These are phyloP conservation scores for Metschnikowia hibisci DNA, from an alignment of 805 yeast genomes.

Conservation along the genomic window DNA sequence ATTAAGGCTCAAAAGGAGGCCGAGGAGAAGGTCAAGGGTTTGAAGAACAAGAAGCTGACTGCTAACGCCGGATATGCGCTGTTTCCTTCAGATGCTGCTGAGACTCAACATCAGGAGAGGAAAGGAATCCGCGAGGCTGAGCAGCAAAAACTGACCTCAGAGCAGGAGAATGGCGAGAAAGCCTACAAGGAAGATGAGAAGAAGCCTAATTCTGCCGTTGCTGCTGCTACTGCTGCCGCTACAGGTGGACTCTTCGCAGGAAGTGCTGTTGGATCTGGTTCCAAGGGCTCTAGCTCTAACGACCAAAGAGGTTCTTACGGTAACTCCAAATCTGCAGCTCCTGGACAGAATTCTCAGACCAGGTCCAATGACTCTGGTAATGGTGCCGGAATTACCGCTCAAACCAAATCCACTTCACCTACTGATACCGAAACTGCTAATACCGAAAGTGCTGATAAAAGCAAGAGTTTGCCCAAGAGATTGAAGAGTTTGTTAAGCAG, in stretches of 20 bases:
- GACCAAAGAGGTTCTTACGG: background rate
- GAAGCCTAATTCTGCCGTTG: constrained; percentile 11
- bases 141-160: constrained; percentile 20
- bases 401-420: constrained; percentile 6
- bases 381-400: constrained; percentile 21
- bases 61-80: background rate
- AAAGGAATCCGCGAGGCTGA: constrained; percentile 26
- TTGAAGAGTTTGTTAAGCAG: constrained; percentile 19
- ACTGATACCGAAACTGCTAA: constrained; percentile 2
- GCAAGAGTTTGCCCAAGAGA: constrained; percentile 17
- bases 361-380: constrained; percentile 14
- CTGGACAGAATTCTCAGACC: background rate
- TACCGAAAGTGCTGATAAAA: constrained; percentile 9
- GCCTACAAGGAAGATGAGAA: constrained; percentile 17
- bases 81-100: constrained; percentile 21
- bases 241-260: constrained; percentile 20
- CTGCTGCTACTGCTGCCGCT: constrained; percentile 23
- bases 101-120: constrained; percentile 25
- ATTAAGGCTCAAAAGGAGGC: constrained; percentile 2
- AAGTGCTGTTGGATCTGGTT: constrained; percentile 23
- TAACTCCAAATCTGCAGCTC: constrained; percentile 14
- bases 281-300: background rate
- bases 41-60: constrained; percentile 12
- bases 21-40: constrained; percentile 10
- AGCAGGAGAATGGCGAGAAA: constrained; percentile 27